Conservation (phyloP, 2,329 filamentous ascomycete species). For the Xylariaceae sp. region DNA sequence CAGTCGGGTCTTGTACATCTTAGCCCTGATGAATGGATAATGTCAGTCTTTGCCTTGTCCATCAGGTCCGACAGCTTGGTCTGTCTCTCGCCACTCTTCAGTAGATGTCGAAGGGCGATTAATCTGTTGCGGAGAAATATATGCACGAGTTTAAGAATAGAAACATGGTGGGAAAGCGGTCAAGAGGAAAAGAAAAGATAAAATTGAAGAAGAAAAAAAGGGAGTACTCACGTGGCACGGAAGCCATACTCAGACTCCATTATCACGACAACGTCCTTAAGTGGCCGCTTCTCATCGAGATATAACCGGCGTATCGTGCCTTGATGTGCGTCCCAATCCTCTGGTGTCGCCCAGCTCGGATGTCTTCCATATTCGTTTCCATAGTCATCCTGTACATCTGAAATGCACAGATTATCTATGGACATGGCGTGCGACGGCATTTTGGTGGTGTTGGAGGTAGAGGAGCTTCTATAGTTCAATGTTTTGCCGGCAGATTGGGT, state of each 20-base stretch:
- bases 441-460: conserved; percentile 6
- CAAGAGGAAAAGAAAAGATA: conserved; percentile 6
- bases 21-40: too few relatives aligned
- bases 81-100: conserved; percentile 1
- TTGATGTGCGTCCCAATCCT: conserved; percentile 22
- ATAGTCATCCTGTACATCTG: conserved; percentile 12
- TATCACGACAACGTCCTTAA: conserved; percentile 23
- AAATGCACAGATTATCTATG: conserved; percentile 21
- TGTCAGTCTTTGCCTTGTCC: too few relatives aligned
- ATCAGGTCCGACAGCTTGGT: conserved; percentile 1
- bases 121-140: conserved; percentile 9
- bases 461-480: not conserved
- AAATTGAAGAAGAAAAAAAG: conserved; percentile 5
- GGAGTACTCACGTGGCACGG: conserved; percentile 21
- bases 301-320: conserved; percentile 22
- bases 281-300: conserved; percentile 24
- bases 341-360: conserved; percentile 21
- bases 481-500: not conserved
- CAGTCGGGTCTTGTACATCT: conserved; percentile 23
- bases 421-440: conserved; percentile 24
- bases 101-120: conserved; percentile 13
- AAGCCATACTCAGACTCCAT: conserved; percentile 23
- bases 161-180: too few relatives aligned
- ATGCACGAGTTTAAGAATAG: not conserved
- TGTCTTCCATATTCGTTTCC: conserved; percentile 13